A percentile compares a stretch with the other conserved stretches of the same genome.
Conservation (phyloP, 331 rosid genomes). For the Acacia pycnantha region DNA sequence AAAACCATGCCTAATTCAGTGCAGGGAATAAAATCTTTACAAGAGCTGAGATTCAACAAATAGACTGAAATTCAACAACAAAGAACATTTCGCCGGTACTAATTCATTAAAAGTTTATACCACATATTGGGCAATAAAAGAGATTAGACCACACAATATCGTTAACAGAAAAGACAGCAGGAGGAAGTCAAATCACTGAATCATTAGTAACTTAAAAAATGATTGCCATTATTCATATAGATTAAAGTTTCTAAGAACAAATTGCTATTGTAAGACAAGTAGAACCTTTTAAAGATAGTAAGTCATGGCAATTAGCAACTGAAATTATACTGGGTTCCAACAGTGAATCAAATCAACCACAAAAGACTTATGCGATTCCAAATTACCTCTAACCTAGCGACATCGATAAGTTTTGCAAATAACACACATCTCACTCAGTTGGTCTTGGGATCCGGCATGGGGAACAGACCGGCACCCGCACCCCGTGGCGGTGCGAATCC, state of each 20-base stretch:
- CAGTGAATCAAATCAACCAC: slow-evolving; percentile 21
- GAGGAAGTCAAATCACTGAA: not conserved
- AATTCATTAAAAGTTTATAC: not conserved
- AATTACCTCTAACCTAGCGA: slow-evolving; percentile 34
- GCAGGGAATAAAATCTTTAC: not conserved
- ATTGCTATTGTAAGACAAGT: slow-evolving; percentile 23
- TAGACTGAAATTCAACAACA: not conserved
- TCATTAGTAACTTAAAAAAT: not conserved
- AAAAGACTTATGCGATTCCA: slow-evolving; percentile 27
- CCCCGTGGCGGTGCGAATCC: slow-evolving; percentile 94
- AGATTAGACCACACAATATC: not conserved
- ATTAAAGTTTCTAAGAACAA: slow-evolving; percentile 19
- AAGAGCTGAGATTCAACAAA: not conserved
- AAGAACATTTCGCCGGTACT: not conserved
- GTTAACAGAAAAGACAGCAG: not conserved
- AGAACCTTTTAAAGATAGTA: slow-evolving; percentile 1
- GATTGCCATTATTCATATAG: slow-evolving; percentile 23
- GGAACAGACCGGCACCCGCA: slow-evolving; percentile 77
- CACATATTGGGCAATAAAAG: not conserved
- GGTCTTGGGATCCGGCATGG: slow-evolving; percentile 92
- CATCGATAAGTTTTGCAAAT: not conserved
- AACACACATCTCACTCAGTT: slow-evolving; percentile 44
- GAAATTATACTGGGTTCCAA: slow-evolving; percentile 21
- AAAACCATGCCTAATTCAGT: not conserved
- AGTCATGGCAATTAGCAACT: slow-evolving; percentile 26